Base-by-base conservation (phyloP, 2,329 filamentous ascomycete species). In the Bipolaris sorokiniana region DNA sequence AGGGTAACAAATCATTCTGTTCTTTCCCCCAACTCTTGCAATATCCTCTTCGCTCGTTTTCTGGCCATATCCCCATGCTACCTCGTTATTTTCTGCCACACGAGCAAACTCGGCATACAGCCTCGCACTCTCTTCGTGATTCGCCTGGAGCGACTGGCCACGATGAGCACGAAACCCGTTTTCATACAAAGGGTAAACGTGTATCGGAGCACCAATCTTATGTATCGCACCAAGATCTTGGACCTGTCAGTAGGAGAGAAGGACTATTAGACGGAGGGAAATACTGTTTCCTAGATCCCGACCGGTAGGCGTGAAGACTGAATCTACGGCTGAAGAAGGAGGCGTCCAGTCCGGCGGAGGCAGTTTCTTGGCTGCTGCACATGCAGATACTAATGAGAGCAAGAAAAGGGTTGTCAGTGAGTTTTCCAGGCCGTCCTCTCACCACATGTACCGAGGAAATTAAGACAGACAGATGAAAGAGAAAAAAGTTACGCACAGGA, bases 161-260 rank as follows among this genome's bases (percentile, higher is more conserved):
- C 81, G 78, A 60, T 84, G 77, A 0, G 86, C 86, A 31, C 87
- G 80, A 51, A 87, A 86, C 0, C 76, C 84, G 60, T 88, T 88
- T 62, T 90, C 88, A 64, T 88, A 90, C 0, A 90, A 67, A 0
- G 88, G 86, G 64, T 90, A 90, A 0, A 90, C 78, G 31, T 90
- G 87, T 10, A 89, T 87, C 0, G 88, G 87, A 0, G 84, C 79
- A 0, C 87, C 86, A 10, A 90, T 82, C 1, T 77, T 78, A 64
- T 90, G 87, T 2, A 77, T 76, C 1, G 82, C 80, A 1, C 85
- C 86, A 11, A 85, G 67, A 64, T 84, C 84, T 87, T 57, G 37
- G 7, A 46, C 0, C 23, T 22, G 60, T 67, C 48, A 68, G 65
- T 58, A 46, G n/a, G 22, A 10, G 61, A 62, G 7, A 62, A 50